These are phyloP conservation scores for Metarhizium rileyi DNA, from an alignment of 2,329 filamentous ascomycete species.

Conservation along the genomic window DNA sequence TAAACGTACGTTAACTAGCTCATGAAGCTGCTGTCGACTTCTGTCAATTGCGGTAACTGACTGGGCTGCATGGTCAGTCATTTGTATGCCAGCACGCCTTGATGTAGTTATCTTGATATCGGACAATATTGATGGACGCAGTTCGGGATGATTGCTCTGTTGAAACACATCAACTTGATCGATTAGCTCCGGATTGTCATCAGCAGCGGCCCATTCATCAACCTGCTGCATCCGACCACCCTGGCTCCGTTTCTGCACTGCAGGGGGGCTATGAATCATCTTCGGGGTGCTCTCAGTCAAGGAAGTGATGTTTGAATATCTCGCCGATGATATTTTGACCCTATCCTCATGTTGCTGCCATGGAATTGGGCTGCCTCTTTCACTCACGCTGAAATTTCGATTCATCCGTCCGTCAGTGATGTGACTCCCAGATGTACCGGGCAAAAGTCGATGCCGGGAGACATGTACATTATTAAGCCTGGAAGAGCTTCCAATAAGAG, in stretches of 20 bases:
- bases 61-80: not conserved
- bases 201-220: not conserved
- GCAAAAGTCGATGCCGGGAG: not conserved
- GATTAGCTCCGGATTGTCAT: not conserved
- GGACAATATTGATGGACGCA: not conserved
- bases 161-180: not conserved
- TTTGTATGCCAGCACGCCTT: not conserved
- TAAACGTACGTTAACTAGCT: conserved; percentile 4
- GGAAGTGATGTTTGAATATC: not conserved
- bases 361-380: conserved; percentile 5
- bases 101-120: not conserved
- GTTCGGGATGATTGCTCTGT: not conserved
- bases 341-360: not conserved
- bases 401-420: not conserved
- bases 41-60: not conserved
- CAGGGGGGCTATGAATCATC: not conserved
- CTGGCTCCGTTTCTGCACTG: not conserved
- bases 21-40: conserved; percentile 4
- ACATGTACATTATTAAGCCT: not conserved
- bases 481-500: not conserved
- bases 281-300: not conserved
- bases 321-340: not conserved
- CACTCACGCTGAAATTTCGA: conserved; percentile 4
- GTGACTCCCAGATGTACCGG: not conserved
- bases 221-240: not conserved